Evolutionary conservation across 1,284 basidiomycete species (phyloP), one percentile per base, ranked within the genome.

Genomic region (Malassezia globosa): DNA sequence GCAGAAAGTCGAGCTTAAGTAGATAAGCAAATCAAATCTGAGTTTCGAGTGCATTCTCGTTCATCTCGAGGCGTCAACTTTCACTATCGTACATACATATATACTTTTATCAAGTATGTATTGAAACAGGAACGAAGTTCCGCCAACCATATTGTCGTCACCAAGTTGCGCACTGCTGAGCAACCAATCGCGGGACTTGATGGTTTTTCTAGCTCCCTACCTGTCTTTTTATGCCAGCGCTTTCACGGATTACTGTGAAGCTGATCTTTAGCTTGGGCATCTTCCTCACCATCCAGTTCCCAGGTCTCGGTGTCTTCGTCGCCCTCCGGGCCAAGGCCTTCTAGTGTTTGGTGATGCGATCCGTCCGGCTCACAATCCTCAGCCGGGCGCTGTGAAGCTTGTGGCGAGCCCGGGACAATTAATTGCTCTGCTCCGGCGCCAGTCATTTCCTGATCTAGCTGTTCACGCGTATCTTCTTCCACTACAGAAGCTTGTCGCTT

Each of bases 391-490:
- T 43, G 41, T 7, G 24, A 4, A 16, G 29, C 19, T 5, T 18
- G 19, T 7, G 41, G 41, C 5, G 41, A 43, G 10, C 41, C 41
- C 2, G 56, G 54, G 3, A 48, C 55, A 5, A 58, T 58, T 44
- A 54, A 10, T 16, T 13, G n/a, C 24, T n/a, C 41, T 16, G 59
- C 49, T 7, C 54, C 59, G 8, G 48, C 51, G 10, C 51, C 49
- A 21, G 54, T 46, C 57, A 64, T 62, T 48, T 67, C 64, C 22
- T 51, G 49, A 51, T 70, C 61, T 39, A 69, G 53, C 29, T 55
- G 43, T 22, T 55, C 48, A 18, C 56, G 34, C 76, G 78, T 7
- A 83, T 77, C 11, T 82, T 47, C 35, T n/a, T 25, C 18, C 89
- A 77, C 73, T 87, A 90, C 22, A 36, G 51, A 33, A 31, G 55